These are phyloP conservation scores for Zhuliangozyma parablackwelliae DNA, from an alignment of 1,139 yeast species.

Conservation along the genomic window DNA sequence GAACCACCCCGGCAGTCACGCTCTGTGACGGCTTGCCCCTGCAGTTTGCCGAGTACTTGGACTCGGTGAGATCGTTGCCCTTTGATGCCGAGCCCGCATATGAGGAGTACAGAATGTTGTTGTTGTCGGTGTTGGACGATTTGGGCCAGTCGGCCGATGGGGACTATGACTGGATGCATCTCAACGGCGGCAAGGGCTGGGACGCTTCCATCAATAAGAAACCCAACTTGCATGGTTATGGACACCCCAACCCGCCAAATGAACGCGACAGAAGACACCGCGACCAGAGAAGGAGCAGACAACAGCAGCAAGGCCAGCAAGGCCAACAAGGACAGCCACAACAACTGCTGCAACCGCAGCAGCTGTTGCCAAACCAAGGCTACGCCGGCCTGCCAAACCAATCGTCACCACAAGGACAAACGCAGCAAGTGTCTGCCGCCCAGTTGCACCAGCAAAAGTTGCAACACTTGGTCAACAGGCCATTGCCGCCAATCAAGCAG, in stretches of 20 bases:
- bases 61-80: constrained; percentile 63
- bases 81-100: constrained; percentile 81
- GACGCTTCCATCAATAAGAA: constrained; percentile 73
- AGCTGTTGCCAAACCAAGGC: constrained; percentile 1
- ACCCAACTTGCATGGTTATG: constrained; percentile 78
- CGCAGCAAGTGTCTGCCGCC: constrained; percentile 19
- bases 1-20: constrained; percentile 65
- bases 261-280: constrained; percentile 1
- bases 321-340: constrained; percentile 3
- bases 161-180: constrained; percentile 80
- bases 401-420: constrained; percentile 5
- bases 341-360: constrained; percentile 1
- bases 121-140: constrained; percentile 30
- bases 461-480: constrained; percentile 49
- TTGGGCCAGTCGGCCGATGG: constrained; percentile 36
- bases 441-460: constrained; percentile 49
- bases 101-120: constrained; percentile 38
- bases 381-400: constrained; percentile 4
- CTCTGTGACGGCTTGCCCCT: constrained; percentile 67
- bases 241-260: constrained; percentile 61
- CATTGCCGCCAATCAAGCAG: constrained; percentile 48
- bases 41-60: constrained; percentile 74
- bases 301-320: constrained; percentile 9
- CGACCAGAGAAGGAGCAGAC: constrained; percentile 8
- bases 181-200: constrained; percentile 81